Base-by-base conservation (phyloP, 2,329 filamentous ascomycete genomes). In the Rhynchosporium secalis region DNA sequence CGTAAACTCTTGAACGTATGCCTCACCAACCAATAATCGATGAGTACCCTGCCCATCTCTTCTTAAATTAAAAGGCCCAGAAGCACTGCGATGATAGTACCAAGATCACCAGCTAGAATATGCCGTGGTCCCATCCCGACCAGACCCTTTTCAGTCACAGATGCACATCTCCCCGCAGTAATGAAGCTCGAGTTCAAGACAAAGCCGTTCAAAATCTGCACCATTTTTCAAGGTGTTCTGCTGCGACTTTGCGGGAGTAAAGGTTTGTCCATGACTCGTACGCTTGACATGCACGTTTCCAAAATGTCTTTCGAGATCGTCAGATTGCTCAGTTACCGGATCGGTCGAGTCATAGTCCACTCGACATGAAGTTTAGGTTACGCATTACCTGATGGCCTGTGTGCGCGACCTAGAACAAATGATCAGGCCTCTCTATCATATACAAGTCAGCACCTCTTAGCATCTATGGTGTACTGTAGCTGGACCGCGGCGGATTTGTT, bases 1-100 rank as follows among this genome's bases (percentile, higher is more conserved):
- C 60, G 56, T 62, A 26, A 58, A 29, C n/a, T 56, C 60, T 58
- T 62, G 60, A n/a, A 62, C 48, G 47, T 62, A 59, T n/a, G 56
- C 56, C n/a, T 62, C 60, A 1, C 56, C 56, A 28, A 59, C 28
- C 20, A 62, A 45, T 20, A 62, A 3, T 10, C 46, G 48, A 41
- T 46, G 47, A 48, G 29, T 4, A 6, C 48, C 55, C 6, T 47
- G 41, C 13, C 55, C 56, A 49, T 49, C 52, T 13, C 31, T 6
- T 20, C 60, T 48, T 33, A 57, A 5, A 31, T 58, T 29, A 47
- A 58, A 59, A 10, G 60, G 60, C 8, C 59, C 47, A 20, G 49
- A 33, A 3, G 56, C 56, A 48, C 60, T 3, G 26, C 40, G 10
- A 62, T 40, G 12, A 62, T 43, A 38, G 36, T 29, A 1, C 59